Conservation (phyloP, 106 monocot genomes). For the Allium sativum region DNA sequence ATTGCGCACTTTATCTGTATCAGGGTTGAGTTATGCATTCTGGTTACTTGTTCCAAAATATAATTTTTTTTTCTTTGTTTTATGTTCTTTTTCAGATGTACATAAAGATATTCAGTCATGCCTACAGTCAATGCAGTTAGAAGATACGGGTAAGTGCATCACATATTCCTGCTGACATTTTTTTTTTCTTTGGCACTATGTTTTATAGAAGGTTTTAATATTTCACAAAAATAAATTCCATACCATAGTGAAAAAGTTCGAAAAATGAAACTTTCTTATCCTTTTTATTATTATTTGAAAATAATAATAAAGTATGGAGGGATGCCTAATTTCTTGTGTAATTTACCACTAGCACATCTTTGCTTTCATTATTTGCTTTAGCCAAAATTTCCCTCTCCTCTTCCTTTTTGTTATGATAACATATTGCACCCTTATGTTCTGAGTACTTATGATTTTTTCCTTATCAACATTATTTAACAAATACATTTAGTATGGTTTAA, state of each 20-base stretch:
- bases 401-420: too few relatives aligned
- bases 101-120: slow-evolving; percentile 30
- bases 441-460: too few relatives aligned
- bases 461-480: too few relatives aligned
- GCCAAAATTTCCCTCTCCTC: too few relatives aligned
- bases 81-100: slow-evolving; percentile 26
- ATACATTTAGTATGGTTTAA: background rate
- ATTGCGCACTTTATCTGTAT: too few relatives aligned
- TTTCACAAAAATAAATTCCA: background rate
- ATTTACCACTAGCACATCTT: too few relatives aligned
- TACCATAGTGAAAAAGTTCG: background rate
- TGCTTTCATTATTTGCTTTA: too few relatives aligned
- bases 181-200: background rate
- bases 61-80: background rate
- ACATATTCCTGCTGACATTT: background rate
- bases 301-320: background rate
- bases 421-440: too few relatives aligned
- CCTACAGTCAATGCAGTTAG: slow-evolving; percentile 58
- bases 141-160: slow-evolving; percentile 35
- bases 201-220: background rate
- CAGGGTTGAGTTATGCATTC: too few relatives aligned
- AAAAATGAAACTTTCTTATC: background rate
- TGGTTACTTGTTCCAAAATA: too few relatives aligned
- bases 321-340: background rate
- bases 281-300: background rate